Base-by-base conservation (phyloP, 1,139 yeast genomes). In the Fermentozyma sake region DNA sequence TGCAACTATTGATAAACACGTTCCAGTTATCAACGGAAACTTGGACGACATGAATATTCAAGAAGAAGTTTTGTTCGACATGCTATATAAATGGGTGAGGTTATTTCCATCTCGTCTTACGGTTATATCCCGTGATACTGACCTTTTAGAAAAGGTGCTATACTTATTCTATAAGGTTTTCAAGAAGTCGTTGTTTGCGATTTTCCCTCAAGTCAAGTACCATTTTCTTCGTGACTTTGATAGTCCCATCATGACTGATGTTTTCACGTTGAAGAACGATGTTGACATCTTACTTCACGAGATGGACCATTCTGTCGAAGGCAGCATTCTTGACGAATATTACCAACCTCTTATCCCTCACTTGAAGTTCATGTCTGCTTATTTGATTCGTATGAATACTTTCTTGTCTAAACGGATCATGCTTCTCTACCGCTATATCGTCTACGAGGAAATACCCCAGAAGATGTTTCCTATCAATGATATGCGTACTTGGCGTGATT, bases 221-320 rank as follows among this genome's bases (percentile, higher is more conserved):
- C 62, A 59, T 38, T 64, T 60, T 29, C 38, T 65, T 6, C 41
- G 70, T 19, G 71, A 65, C 42, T 65, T 66, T 35, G 71, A 63
- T 36, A 50, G 61, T 33, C 70, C 72, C 2, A 49, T 65, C 29
- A 61, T 63, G 61, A 40, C 59, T 29, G 71, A 64, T 32, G 61
- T 63, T 3, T 57, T 52, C 33, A 48, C 40, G n/a, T 38, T 40
- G 20, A 40, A 44, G 14, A 38, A 50, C 20, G 64, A 60, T 28
- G 37, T 35, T n/a, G 53, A 51, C 16, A 49, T 59, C n/a, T 55
- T 44, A 33, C 33, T 34, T 22, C 37, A 39, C 7, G 48, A 45
- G 24, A 32, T 51, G 21, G 51, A 46, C 18, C 22, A 30, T 8
- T 53, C 58, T 1, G 18, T 11, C 7, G 30, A 22, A 4, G 29